These are phyloP conservation scores for Penicillium manginii DNA, from an alignment of 495 filamentous ascomycete species.

Conservation along the genomic window DNA sequence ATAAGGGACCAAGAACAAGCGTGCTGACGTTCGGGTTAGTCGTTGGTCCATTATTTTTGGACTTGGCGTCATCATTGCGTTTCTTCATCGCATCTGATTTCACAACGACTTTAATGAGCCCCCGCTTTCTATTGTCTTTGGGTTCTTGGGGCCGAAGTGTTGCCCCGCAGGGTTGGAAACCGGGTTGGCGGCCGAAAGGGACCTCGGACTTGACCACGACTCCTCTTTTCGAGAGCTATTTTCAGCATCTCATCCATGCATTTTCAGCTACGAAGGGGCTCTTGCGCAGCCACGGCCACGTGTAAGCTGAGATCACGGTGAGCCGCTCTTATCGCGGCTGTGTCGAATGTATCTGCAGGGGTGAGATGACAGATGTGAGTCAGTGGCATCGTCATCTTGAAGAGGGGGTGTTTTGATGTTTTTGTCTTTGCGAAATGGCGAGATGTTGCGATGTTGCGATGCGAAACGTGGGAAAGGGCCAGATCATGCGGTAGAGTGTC, in stretches of 20 bases:
- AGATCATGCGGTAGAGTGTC: conserved; percentile 1
- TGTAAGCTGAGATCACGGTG: conserved; percentile 20
- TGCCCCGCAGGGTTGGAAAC: conserved; percentile 1
- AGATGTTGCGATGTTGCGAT: background rate
- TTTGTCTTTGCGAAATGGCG: background rate
- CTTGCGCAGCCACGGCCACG: conserved; percentile 28
- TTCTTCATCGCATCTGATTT: conserved; percentile 4
- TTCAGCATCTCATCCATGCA: background rate
- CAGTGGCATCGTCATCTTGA: background rate
- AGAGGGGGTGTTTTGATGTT: conserved; percentile 1
- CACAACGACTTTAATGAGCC: background rate
- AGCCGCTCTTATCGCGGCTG: conserved; percentile 18
- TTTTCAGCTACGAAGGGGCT: conserved; percentile 6
- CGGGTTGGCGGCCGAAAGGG: background rate
- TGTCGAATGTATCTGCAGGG: background rate
- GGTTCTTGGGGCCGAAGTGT: conserved; percentile 2
- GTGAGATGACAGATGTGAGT: background rate
- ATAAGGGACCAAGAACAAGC: background rate
- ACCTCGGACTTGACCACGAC: background rate
- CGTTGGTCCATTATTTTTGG: conserved; percentile 19
- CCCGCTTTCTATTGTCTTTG: conserved; percentile 11
- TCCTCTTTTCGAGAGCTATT: background rate
- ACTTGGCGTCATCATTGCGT: conserved; percentile 17
- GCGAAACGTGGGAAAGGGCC: background rate
- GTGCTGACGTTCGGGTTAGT: conserved; percentile 15